phyloP scores from a whole-genome alignment of 2,329 filamentous ascomycete genomes.

The Cladosporium phlei region DNA sequence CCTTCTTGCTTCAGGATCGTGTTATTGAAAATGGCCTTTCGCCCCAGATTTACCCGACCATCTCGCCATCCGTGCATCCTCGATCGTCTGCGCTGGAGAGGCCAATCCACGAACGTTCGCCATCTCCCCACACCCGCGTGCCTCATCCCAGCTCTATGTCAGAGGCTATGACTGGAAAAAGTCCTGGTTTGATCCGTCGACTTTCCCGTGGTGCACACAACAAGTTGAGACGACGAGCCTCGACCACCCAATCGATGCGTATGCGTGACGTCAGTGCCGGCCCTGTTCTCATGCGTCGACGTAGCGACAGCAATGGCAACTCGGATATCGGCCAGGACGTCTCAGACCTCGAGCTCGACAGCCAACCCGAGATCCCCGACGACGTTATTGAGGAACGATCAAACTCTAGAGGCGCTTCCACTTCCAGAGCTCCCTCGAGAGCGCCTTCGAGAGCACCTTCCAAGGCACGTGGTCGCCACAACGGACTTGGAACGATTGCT shows the following conservation, averaged over 20 bases:
- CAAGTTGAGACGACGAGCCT: constrained; percentile 68
- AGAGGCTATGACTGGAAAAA: constrained; percentile 56
- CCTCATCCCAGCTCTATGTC: constrained; percentile 55
- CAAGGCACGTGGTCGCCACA: constrained; percentile 27
- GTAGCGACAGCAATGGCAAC: constrained; percentile 83
- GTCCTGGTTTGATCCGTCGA: constrained; percentile 69
- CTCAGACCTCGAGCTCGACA: constrained; percentile 51
- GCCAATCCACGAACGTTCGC: constrained; percentile 45
- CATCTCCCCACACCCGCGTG: constrained; percentile 45
- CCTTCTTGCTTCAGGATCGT: constrained; percentile 18
- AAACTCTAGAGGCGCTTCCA: constrained; percentile 9
- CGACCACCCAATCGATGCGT: constrained; percentile 64
- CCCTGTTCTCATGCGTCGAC: constrained; percentile 77
- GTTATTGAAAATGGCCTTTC: constrained; percentile 22
- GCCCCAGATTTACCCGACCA: constrained; percentile 19
- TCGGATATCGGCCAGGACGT: constrained; percentile 42
- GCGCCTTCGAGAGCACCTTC: constrained; percentile 17
- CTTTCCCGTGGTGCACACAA: constrained; percentile 75
- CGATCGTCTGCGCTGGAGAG: constrained; percentile 24
- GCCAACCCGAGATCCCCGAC: constrained; percentile 50
- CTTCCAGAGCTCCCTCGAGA: too few species aligned
- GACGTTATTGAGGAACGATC: constrained; percentile 34
- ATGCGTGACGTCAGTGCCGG: constrained; percentile 85
- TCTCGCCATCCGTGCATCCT: constrained; percentile 21
- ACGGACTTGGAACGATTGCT: constrained; percentile 40